Conservation (phyloP, 2,329 filamentous ascomycete species). For the Scleromitrula shiraiana region DNA sequence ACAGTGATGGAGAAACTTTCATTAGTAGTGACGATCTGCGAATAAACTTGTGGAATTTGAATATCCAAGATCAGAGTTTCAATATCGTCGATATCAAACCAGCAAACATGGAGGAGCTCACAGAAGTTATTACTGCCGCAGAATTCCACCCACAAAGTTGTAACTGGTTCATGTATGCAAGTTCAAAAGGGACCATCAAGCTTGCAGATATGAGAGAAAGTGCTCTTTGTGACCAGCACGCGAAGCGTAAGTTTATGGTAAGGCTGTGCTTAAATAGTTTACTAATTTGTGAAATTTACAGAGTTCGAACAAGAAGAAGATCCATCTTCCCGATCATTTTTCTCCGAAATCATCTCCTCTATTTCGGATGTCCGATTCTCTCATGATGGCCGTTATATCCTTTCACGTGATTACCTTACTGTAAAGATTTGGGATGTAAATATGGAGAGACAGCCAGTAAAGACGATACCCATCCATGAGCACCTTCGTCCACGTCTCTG, state of each 20-base stretch:
- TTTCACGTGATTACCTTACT: slow-evolving; percentile 94
- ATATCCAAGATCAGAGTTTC: slow-evolving; percentile 99
- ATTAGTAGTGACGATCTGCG: slow-evolving; percentile 97
- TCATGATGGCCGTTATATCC: slow-evolving; percentile 89
- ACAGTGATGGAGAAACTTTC: slow-evolving; percentile 98
- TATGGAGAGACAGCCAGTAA: slow-evolving; percentile 95
- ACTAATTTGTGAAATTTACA: slow-evolving; percentile 34
- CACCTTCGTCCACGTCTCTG: slow-evolving; percentile 89
- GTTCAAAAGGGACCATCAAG: slow-evolving; percentile 98
- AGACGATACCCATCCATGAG: slow-evolving; percentile 98
- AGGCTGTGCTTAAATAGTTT: not conserved
- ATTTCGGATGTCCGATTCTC: slow-evolving; percentile 99
- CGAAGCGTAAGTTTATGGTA: slow-evolving; percentile 60
- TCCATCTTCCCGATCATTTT: slow-evolving; percentile 92
- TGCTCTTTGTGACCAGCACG: slow-evolving; percentile 89
- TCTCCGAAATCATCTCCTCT: slow-evolving; percentile 98
- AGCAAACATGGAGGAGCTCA: slow-evolving; percentile 98
- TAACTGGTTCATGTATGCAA: slow-evolving; percentile 99
- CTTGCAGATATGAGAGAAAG: slow-evolving; percentile 97
- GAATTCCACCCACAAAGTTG: slow-evolving; percentile 96
- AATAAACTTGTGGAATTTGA: slow-evolving; percentile 98
- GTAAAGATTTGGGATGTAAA: slow-evolving; percentile 99
- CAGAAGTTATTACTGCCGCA: slow-evolving; percentile 95
- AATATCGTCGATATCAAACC: slow-evolving; percentile 99
- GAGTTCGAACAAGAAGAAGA: slow-evolving; percentile 99